Evolutionary conservation across 1,139 yeast species (phyloP), one percentile per base, ranked within the genome.

Genomic region (Trichomonascaceae sp.): DNA sequence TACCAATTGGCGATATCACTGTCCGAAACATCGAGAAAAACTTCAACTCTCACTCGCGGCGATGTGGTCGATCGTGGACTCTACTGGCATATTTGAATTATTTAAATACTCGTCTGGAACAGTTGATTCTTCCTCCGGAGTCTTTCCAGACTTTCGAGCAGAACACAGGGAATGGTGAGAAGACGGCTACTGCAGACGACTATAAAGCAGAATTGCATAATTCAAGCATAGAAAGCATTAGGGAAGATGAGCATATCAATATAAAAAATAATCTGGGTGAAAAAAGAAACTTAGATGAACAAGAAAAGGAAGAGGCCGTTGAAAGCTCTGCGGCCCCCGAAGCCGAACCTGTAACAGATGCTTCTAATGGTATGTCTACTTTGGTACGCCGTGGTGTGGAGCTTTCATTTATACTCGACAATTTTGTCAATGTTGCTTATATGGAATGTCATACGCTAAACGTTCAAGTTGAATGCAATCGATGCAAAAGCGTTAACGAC

Each of bases 401-500:
- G 39, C 38, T 50, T 27, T 15, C 47, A 30, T 44, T 54, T 45
- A 53, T 55, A 47, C 44, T 66, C 15, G 52, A 53, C 38, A 27
- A 44, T 19, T 58, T 72, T 56, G 58, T 60, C 7, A 66, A 71
- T 53, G 63, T 74, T 12, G 70, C 70, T 1, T 61, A 72, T 22
- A 61, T 71, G 27, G 75, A 74, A 53, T 66, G 72, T 39, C 63
- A 64, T 22, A 55, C 67, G 13, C 61, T 74, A 47, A 69, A 69
- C 47, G 54, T 74, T 19, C 66, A 68, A 19, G 70, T 74, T 43
- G 65, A 64, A 43, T 74, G 77, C 56, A 65, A 61, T 18, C 63
- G 74, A 18, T 74, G 77, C 62, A 70, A 71, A 57, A 62, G 71
- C 4, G 58, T 59, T 30, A 70, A 68, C 49, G 74, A 72, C 46